A percentile compares a stretch with the other conserved stretches of the same genome.
These are phyloP conservation scores for Diaporthe vaccinii DNA, from an alignment of 2,329 filamentous ascomycete species.

Conservation along the genomic window DNA sequence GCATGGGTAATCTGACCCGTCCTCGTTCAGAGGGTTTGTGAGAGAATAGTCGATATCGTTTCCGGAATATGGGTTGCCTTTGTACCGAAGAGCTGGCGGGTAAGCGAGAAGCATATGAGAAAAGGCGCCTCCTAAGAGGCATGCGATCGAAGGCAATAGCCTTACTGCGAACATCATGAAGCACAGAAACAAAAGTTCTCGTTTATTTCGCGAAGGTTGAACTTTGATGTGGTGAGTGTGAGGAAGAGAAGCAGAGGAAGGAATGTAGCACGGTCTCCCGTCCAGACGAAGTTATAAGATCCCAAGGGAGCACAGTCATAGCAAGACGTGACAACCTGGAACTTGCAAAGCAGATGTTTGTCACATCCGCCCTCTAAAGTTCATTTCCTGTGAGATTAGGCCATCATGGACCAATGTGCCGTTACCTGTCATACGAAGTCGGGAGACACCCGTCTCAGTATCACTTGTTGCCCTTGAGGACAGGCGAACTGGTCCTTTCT, in stretches of 20 bases:
- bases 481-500: not conserved
- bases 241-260: not conserved
- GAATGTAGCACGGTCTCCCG: not conserved
- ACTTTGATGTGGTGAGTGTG: not conserved
- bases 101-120: slow-evolving; percentile 33
- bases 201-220: not conserved
- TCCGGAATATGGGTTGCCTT: slow-evolving; percentile 45
- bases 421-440: slow-evolving; percentile 20
- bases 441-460: slow-evolving; percentile 30
- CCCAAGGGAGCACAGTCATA: not conserved
- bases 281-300: not conserved
- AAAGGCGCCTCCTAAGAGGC: not conserved
- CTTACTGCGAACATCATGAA: not conserved
- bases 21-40: slow-evolving; percentile 66
- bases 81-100: slow-evolving; percentile 29
- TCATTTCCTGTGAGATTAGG: not conserved
- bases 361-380: not conserved
- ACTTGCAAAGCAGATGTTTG: not conserved
- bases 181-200: not conserved
- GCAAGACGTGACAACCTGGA: not conserved
- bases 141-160: not conserved
- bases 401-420: slow-evolving; percentile 2
- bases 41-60: slow-evolving; percentile 66
- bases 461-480: slow-evolving; percentile 12
- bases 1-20: slow-evolving; percentile 71